Evolutionary conservation across 2,329 filamentous ascomycete species (phyloP).

Genomic region (Curvularia sp.): DNA sequence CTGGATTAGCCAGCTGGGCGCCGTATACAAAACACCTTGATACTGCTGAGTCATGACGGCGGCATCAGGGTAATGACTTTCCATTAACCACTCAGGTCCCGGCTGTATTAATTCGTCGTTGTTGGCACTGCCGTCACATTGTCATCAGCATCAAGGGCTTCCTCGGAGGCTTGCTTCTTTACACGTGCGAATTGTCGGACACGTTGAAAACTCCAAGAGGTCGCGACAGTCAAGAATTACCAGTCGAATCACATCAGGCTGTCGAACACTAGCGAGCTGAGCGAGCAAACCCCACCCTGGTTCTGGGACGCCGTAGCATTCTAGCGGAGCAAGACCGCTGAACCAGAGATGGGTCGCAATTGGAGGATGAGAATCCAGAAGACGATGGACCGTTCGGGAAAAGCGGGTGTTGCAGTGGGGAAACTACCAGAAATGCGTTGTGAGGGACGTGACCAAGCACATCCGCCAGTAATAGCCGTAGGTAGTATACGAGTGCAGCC

Average conservation of each 20-base stretch:
- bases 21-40: slow-evolving; percentile 8
- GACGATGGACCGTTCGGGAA: slow-evolving; percentile 8
- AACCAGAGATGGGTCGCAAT: slow-evolving; percentile 8
- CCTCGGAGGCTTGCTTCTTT: neutral
- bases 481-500: neutral
- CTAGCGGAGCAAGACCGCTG: slow-evolving; percentile 12
- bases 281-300: slow-evolving; percentile 33
- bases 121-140: neutral
- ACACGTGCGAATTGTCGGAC: neutral
- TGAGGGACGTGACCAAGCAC: slow-evolving; percentile 15
- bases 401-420: slow-evolving; percentile 11
- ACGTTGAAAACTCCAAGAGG: neutral
- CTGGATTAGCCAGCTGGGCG: slow-evolving; percentile 21
- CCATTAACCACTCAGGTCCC: neutral
- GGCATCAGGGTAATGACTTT: neutral
- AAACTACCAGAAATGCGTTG: slow-evolving; percentile 7
- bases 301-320: slow-evolving; percentile 13
- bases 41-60: slow-evolving; percentile 21
- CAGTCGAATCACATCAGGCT: slow-evolving; percentile 2
- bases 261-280: slow-evolving; percentile 8
- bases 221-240: slow-evolving; percentile 1
- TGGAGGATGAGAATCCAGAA: slow-evolving; percentile 14
- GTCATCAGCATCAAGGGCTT: neutral
- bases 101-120: neutral
- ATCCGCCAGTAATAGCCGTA: slow-evolving; percentile 13